phyloP scores from a whole-genome alignment of 495 filamentous ascomycete species.

The Penicillium ochrochloron region DNA sequence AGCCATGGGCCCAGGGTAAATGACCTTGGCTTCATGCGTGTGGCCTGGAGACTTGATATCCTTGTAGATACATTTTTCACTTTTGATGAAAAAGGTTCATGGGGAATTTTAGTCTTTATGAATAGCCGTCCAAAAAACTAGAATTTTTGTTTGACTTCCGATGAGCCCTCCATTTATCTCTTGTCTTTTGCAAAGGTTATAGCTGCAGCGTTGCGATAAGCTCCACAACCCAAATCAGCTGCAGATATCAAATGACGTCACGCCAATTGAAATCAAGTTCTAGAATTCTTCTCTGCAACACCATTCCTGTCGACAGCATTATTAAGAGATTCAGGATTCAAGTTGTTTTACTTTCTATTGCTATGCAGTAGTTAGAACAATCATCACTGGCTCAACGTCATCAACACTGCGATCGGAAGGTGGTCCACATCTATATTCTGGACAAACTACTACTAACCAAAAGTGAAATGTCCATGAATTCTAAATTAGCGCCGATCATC shows the following conservation, averaged over 20 bases:
- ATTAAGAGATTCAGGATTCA: background rate
- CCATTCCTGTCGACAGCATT: background rate
- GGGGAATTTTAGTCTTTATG: background rate
- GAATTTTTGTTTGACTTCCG: no score
- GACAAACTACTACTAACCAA: background rate
- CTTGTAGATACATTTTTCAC: constrained; percentile 3
- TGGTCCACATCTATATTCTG: background rate
- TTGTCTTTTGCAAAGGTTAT: no score
- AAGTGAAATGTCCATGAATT: background rate
- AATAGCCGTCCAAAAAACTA: background rate
- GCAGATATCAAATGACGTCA: constrained; percentile 20
- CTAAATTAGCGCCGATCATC: background rate
- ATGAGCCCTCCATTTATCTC: no score
- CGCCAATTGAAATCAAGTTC: constrained; percentile 11
- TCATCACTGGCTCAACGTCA: constrained; percentile 6
- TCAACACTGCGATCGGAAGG: constrained; percentile 1
- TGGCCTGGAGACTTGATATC: background rate
- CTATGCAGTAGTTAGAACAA: no score
- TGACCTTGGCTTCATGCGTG: background rate
- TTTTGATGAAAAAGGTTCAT: background rate
- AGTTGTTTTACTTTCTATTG: no score
- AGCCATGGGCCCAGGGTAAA: no score
- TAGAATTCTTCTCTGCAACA: background rate
- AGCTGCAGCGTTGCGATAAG: background rate
- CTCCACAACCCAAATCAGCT: background rate